Evolutionary conservation across 352 stramenopile genomes (phyloP), one percentile per base, ranked within the genome.

Genomic region (Phytophthora podocarpi): DNA sequence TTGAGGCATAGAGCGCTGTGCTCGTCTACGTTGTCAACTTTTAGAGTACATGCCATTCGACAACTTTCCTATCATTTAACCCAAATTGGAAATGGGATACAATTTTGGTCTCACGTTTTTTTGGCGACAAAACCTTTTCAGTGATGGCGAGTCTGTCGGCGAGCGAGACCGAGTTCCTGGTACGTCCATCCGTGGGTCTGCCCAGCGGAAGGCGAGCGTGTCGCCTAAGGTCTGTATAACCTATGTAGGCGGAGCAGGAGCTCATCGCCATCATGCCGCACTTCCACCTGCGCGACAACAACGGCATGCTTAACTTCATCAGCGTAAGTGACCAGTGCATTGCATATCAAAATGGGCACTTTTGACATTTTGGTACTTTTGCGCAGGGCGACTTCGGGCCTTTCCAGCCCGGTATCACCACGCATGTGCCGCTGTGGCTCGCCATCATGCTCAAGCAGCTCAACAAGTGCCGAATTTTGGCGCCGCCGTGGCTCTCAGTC

Each of bases 371-470:
- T 27, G 23, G 47, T 23, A 49, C 20, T 39, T 64, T 49, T 53
- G 34, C 18, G 27, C 40, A 90, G 82, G 89, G 89, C 16, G 80
- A 93, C 53, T 96, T 93, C 50, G 89, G 89, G n/a, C 89, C 89
- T 27, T 97, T 97, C 54, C 80, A 94, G 58, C 82, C 87, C 5
- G 85, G 88, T 12, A 95, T 93, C 40, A 90, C 76, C 31, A 86
- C 80, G 50, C 74, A 91, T 30, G 89, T 96, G 36, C 87, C 89
- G 35, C 63, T 97, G 16, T 97, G 89, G 89, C 83, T 97, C n/a
- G 89, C 89, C 27, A 79, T 97, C 16, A 89, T 91, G 78, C 85
- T 97, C 28, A 92, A 93, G 39, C 83, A 97, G 61, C 78, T 93
- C 40, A 81, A 96, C 75, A 94, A 95, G 65, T 96, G 87, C 48